Percentiles rank a stretch among this genome's conserved stretches.
phyloP scores from a whole-genome alignment of 2,329 filamentous ascomycete species.

The Acrocalymma vagum region DNA sequence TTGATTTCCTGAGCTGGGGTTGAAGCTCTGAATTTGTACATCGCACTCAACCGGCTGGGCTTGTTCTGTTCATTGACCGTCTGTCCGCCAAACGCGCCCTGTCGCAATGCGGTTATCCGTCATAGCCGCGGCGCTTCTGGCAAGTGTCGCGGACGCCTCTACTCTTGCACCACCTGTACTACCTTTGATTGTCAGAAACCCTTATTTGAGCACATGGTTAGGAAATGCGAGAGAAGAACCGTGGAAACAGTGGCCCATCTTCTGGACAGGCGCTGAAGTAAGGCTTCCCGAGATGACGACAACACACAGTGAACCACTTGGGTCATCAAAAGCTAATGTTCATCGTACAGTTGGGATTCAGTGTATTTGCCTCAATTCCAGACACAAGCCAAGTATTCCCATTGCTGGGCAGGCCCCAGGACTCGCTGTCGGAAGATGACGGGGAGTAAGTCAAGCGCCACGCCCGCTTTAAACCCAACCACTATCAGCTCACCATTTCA shows the following conservation, averaged over 20 bases:
- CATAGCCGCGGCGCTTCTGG: conserved; percentile 47
- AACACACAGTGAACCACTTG: background rate
- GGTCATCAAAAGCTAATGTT: conserved; percentile 17
- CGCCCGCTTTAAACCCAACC: background rate
- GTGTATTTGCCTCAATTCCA: conserved; percentile 69
- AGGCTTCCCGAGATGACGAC: background rate
- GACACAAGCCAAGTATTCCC: conserved; percentile 69
- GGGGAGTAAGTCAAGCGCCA: conserved; percentile 46
- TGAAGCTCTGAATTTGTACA: no score
- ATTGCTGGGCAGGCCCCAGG: conserved; percentile 71
- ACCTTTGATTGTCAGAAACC: conserved; percentile 60
- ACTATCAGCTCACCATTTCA: conserved; percentile 5
- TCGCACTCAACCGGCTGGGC: no score
- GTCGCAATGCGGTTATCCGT: conserved; percentile 38
- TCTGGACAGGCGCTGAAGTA: conserved; percentile 76
- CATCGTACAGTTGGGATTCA: conserved; percentile 63
- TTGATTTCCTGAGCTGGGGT: conserved; percentile 9
- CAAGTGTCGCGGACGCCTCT: conserved; percentile 57
- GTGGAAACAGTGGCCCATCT: conserved; percentile 88
- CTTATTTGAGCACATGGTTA: conserved; percentile 64
- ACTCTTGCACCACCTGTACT: conserved; percentile 63
- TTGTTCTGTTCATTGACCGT: no score
- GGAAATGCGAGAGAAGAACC: conserved; percentile 74
- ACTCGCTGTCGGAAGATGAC: conserved; percentile 59
- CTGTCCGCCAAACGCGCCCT: no score